phyloP scores from a whole-genome alignment of 2,329 filamentous ascomycete species.

The Trichoderma sp. region DNA sequence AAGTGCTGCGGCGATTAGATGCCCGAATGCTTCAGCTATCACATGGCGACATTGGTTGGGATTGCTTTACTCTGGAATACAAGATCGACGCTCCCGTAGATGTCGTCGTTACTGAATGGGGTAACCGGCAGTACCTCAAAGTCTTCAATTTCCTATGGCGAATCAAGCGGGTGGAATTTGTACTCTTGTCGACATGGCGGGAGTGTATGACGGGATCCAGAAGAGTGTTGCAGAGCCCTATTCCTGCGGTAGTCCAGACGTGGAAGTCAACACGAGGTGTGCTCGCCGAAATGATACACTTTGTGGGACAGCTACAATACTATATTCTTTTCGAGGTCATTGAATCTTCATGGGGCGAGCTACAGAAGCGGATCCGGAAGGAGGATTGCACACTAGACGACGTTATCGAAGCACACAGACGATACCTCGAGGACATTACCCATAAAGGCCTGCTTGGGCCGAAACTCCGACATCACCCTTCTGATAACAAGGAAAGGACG shows the following conservation, averaged over 20 bases:
- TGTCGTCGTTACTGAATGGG: slow-evolving; percentile 95
- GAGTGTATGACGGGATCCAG: slow-evolving; percentile 93
- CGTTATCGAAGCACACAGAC: slow-evolving; percentile 85
- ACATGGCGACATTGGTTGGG: slow-evolving; percentile 97
- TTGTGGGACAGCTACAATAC: slow-evolving; percentile 94
- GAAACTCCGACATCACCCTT: slow-evolving; percentile 48
- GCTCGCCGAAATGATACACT: slow-evolving; percentile 97
- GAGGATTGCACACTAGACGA: slow-evolving; percentile 93
- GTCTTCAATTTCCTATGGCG: slow-evolving; percentile 99
- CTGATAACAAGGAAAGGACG: slow-evolving; percentile 65
- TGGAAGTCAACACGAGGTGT: slow-evolving; percentile 91
- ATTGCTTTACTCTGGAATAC: slow-evolving; percentile 98
- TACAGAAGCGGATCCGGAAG: slow-evolving; percentile 79
- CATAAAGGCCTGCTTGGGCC: slow-evolving; percentile 92
- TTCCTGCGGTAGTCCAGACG: slow-evolving; percentile 67
- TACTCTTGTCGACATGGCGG: slow-evolving; percentile 85
- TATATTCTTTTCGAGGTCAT: slow-evolving; percentile 99
- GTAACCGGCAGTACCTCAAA: slow-evolving; percentile 93
- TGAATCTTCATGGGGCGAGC: slow-evolving; percentile 89
- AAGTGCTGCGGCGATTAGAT: slow-evolving; percentile 87
- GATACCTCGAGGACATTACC: slow-evolving; percentile 90
- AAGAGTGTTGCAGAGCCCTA: slow-evolving; percentile 80
- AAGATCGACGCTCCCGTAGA: slow-evolving; percentile 96
- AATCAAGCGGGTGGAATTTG: slow-evolving; percentile 96
- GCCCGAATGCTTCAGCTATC: slow-evolving; percentile 97